Conservation (phyloP, 768 basidiomycete genomes). For the Exsudoporus frostii region DNA sequence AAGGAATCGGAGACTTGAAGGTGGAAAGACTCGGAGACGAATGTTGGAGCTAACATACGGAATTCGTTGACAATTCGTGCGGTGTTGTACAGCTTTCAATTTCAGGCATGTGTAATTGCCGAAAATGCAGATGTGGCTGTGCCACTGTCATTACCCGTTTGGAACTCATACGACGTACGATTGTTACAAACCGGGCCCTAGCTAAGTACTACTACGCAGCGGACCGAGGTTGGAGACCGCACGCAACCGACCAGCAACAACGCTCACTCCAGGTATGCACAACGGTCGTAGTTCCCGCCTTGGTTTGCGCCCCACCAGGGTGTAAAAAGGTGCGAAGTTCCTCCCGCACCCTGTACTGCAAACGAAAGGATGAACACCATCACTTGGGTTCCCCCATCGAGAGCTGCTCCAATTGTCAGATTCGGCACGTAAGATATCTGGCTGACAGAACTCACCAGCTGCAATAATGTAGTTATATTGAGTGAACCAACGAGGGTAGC, state of each 20-base stretch:
- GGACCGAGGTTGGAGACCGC: not conserved
- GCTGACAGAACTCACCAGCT: conserved; percentile 39
- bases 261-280: conserved; percentile 16
- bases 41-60: not conserved
- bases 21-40: not conserved
- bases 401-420: conserved; percentile 18
- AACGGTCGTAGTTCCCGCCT: conserved; percentile 37
- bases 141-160: not conserved
- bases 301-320: conserved; percentile 61
- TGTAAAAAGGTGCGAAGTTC: conserved; percentile 48
- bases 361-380: conserved; percentile 54
- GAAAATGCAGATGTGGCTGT: conserved; percentile 8
- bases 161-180: not conserved
- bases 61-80: not conserved
- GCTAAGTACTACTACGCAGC: too few species aligned
- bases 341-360: conserved; percentile 51
- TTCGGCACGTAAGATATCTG: not conserved
- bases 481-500: conserved; percentile 65
- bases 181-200: not conserved
- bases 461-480: conserved; percentile 65
- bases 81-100: not conserved
- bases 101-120: not conserved
- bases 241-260: not conserved
- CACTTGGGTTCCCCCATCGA: conserved; percentile 43
- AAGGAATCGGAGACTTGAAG: not conserved